These are phyloP conservation scores for Alternaria sp. DNA, from an alignment of 2,329 filamentous ascomycete genomes.

Conservation along the genomic window DNA sequence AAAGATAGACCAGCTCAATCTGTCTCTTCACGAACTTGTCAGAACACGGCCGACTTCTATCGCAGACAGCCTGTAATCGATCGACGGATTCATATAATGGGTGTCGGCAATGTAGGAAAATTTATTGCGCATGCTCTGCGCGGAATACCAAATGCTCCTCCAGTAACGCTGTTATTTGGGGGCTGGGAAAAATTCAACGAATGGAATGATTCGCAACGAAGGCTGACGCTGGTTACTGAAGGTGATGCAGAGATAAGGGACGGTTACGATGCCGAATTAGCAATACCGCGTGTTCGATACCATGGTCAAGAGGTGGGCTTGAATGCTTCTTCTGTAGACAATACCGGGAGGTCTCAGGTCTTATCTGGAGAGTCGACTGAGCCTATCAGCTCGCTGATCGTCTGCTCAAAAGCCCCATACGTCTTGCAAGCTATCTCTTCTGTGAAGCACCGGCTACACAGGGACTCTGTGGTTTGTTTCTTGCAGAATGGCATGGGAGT, in stretches of 20 bases:
- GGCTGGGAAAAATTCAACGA: slow-evolving; percentile 54
- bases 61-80: slow-evolving; percentile 40
- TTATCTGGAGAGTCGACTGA: slow-evolving; percentile 48
- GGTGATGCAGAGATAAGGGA: slow-evolving; percentile 50
- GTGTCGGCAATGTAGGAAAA: slow-evolving; percentile 80
- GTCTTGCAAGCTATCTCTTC: slow-evolving; percentile 72
- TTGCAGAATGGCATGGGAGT: slow-evolving; percentile 84
- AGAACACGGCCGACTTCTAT: slow-evolving; percentile 45
- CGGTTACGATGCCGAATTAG: slow-evolving; percentile 59
- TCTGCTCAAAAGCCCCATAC: slow-evolving; percentile 77
- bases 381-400: slow-evolving; percentile 75
- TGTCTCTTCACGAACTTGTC: background rate
- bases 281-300: slow-evolving; percentile 46
- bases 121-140: slow-evolving; percentile 79
- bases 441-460: slow-evolving; percentile 72
- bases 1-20: slow-evolving; percentile 27
- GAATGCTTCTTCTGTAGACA: slow-evolving; percentile 20
- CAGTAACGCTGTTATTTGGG: slow-evolving; percentile 82
- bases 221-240: slow-evolving; percentile 59
- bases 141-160: slow-evolving; percentile 68
- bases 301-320: slow-evolving; percentile 51
- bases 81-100: slow-evolving; percentile 69
- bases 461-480: slow-evolving; percentile 75
- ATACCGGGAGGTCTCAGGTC: slow-evolving; percentile 7
- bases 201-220: slow-evolving; percentile 58